Evolutionary conservation across 805 yeast species (phyloP).

Genomic region (Grigorovia jiainica): DNA sequence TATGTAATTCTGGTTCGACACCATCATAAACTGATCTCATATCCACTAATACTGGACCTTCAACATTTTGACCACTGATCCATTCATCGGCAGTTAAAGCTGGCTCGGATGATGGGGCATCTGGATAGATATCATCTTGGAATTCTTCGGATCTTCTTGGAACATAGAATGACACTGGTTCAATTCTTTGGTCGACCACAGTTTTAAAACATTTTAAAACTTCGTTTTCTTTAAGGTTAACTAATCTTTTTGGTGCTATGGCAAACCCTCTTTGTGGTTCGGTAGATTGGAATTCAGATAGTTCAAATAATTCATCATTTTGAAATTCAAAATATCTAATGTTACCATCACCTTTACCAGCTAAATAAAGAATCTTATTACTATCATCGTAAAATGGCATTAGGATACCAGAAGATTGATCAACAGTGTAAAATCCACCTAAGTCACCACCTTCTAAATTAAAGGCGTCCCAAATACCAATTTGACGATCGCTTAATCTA

Average conservation of each 20-base stretch:
- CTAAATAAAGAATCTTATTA: slow-evolving; percentile 72
- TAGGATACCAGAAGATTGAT: slow-evolving; percentile 85
- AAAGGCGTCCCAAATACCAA: slow-evolving; percentile 85
- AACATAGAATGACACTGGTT: slow-evolving; percentile 86
- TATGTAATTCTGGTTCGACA: slow-evolving; percentile 40
- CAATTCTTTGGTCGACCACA: slow-evolving; percentile 74
- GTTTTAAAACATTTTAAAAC: slow-evolving; percentile 75
- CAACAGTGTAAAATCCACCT: slow-evolving; percentile 80
- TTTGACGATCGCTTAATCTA: slow-evolving; percentile 83
- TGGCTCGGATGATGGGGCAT: slow-evolving; percentile 71
- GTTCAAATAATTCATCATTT: slow-evolving; percentile 68
- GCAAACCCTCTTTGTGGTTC: slow-evolving; percentile 97
- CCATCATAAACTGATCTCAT: slow-evolving; percentile 81
- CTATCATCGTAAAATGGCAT: slow-evolving; percentile 85
- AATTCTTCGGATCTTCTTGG: slow-evolving; percentile 92
- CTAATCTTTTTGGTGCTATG: slow-evolving; percentile 72
- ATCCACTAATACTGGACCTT: slow-evolving; percentile 70
- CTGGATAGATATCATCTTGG: slow-evolving; percentile 89
- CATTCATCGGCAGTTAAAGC: slow-evolving; percentile 76
- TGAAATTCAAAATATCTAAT: slow-evolving; percentile 88
- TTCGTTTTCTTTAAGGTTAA: slow-evolving; percentile 76
- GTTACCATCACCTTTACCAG: slow-evolving; percentile 98
- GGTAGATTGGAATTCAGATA: slow-evolving; percentile 82
- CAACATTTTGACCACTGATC: slow-evolving; percentile 66
- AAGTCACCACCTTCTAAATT: slow-evolving; percentile 73